phyloP scores from a whole-genome alignment of 176 grass and related monocot species.

The Carex myosuroides region DNA sequence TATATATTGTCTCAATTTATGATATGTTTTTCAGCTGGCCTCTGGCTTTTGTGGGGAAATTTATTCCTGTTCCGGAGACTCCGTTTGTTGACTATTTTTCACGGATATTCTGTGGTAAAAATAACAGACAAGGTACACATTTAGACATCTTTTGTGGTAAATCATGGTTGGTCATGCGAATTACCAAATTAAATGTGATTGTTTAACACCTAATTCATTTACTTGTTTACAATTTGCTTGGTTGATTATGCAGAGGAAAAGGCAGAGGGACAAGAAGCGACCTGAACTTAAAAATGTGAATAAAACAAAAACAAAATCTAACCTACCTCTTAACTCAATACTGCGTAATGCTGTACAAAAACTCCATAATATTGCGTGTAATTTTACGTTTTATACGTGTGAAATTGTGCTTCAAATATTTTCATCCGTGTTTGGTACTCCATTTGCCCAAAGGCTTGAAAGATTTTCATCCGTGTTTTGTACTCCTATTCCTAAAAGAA shows the following conservation, averaged over 20 bases:
- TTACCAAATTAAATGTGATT: not conserved
- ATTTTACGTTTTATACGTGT: not conserved
- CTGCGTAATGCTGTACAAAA: not conserved
- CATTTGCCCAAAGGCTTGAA: not conserved
- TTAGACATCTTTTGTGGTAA: not conserved
- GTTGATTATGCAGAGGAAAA: not conserved
- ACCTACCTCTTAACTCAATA: not conserved
- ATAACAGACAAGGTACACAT: conserved; percentile 32
- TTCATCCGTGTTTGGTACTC: not conserved
- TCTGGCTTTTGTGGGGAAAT: conserved; percentile 62
- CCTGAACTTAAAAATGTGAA: not conserved
- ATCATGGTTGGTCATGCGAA: not conserved
- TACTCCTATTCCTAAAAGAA: not conserved
- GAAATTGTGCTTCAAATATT: not conserved
- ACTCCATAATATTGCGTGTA: not conserved
- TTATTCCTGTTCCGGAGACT: conserved; percentile 69
- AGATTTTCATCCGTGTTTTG: not conserved
- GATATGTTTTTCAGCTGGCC: conserved; percentile 68
- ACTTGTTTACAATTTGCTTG: not conserved
- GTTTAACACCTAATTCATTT: not conserved
- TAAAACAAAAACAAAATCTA: not conserved
- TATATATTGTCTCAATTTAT: not conserved
- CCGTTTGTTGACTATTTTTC: conserved; percentile 48
- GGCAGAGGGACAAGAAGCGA: not conserved
- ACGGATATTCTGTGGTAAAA: conserved; percentile 21